Conservation (phyloP, 345 rosid genomes). For the Aegle marmelos region DNA sequence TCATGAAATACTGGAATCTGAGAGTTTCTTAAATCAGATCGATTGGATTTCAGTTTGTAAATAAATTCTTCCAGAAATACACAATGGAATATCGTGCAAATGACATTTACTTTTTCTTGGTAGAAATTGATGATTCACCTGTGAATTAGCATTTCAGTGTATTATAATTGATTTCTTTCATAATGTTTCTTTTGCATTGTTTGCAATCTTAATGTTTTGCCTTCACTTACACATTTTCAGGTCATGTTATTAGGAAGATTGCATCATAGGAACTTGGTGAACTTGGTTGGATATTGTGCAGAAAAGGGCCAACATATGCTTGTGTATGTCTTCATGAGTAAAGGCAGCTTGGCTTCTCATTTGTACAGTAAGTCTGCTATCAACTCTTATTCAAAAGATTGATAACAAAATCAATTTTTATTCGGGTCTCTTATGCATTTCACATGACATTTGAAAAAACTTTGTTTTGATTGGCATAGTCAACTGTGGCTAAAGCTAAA, state of each 20-base stretch:
- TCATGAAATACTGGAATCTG: background rate
- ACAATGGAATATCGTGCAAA: background rate
- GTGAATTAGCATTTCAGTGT: background rate
- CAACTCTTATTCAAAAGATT: constrained; percentile 9
- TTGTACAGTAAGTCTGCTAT: constrained; percentile 68
- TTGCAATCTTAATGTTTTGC: constrained; percentile 1
- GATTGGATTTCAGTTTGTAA: background rate
- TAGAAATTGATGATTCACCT: background rate
- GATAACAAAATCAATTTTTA: constrained; percentile 9
- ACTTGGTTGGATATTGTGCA: constrained; percentile 94
- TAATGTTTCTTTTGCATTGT: background rate
- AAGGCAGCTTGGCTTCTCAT: constrained; percentile 96
- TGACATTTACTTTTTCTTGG: background rate
- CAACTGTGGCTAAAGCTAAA: background rate
- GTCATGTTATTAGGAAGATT: constrained; percentile 92
- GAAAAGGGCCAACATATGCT: constrained; percentile 96
- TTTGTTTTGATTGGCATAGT: background rate
- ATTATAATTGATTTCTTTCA: background rate
- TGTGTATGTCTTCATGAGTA: constrained; percentile 91
- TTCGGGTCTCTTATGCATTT: background rate
- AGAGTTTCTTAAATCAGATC: background rate
- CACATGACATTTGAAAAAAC: background rate
- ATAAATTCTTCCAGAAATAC: background rate
- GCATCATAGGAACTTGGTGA: constrained; percentile 96
- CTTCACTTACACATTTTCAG: constrained; percentile 34